Base-by-base conservation (phyloP, 768 basidiomycete genomes). In the Pseudohyphozyma bogoriensis region DNA sequence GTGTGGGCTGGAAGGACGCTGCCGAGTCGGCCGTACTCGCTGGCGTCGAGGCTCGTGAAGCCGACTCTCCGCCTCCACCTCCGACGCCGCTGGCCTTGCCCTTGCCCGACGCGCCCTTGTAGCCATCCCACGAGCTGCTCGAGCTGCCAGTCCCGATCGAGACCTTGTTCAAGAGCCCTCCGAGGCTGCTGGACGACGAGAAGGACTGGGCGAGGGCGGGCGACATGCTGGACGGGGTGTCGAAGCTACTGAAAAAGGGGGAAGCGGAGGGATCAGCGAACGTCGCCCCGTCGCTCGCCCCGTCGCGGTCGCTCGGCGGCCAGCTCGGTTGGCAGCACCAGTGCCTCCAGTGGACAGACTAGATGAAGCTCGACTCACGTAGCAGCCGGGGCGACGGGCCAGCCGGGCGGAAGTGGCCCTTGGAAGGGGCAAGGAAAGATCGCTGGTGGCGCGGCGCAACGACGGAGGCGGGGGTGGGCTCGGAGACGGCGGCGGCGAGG, bases 151-250 rank as follows among this genome's bases (percentile, higher is more conserved):
- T 39, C 2, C 56, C 57, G 18, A 59, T 46, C 20, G 58, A 59
- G 26, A 55, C 59, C 24, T 50, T 49, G 46, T 60, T 60, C 7
- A 60, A 39, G 5, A 60, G 24, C 28, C 59, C 59, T 37, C 54
- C 59, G 46, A 60, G 42, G 24, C 31, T 26, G 33, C 45, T 31
- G 18, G 24, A 18, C 51, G 37, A 36, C 55, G 10, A 37, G 51
- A 5, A 51, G 55, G n/a, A 40, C n/a, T 18, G 52, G 51, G 35
- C 52, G 28, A 33, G 55, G 9, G 40, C 40, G 18, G 40, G 40
- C 16, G 40, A 10, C 40, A 42, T 42, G 9, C 40, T 42, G 16
- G 18, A 10, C 10, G 11, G 11, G 11, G 10, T 37, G 37, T 37
- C 37, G 11, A 37, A 10, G 37, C 18, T 37, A 46, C 20, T 46